These are phyloP conservation scores for Erodium chrysanthum DNA, from an alignment of 441 rosid genomes.

Conservation along the genomic window DNA sequence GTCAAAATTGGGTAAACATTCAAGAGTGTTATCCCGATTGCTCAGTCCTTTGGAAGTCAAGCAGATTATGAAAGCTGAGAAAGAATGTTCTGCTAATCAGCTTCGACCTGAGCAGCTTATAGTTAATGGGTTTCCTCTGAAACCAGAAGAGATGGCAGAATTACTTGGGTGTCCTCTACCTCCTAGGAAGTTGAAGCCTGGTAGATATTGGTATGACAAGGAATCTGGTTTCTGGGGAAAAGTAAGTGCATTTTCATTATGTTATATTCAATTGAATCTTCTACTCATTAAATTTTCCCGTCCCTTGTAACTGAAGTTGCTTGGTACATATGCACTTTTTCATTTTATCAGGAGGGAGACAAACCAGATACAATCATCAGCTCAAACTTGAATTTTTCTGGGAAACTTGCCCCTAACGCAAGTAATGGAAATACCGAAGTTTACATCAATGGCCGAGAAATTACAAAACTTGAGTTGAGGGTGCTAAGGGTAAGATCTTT, in stretches of 20 bases:
- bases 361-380: slow-evolving; percentile 74
- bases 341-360: slow-evolving; percentile 74
- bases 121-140: slow-evolving; percentile 71
- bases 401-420: slow-evolving; percentile 64
- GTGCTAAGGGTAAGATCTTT: slow-evolving; percentile 52
- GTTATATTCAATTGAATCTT: slow-evolving; percentile 11
- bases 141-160: slow-evolving; percentile 88
- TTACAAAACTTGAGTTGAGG: slow-evolving; percentile 78
- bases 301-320: neutral
- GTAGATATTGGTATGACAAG: slow-evolving; percentile 95
- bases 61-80: slow-evolving; percentile 97
- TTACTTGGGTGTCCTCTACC: slow-evolving; percentile 71
- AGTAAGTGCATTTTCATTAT: slow-evolving; percentile 32
- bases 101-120: slow-evolving; percentile 87
- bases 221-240: slow-evolving; percentile 98
- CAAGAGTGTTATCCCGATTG: slow-evolving; percentile 62
- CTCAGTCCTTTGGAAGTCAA: slow-evolving; percentile 92
- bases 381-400: slow-evolving; percentile 79
- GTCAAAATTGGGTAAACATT: slow-evolving; percentile 64
- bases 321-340: slow-evolving; percentile 9
- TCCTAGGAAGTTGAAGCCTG: slow-evolving; percentile 82
- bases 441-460: slow-evolving; percentile 85
- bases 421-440: slow-evolving; percentile 89
- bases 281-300: slow-evolving; percentile 1
- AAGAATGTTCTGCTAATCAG: slow-evolving; percentile 92